Evolutionary conservation across 78 protist genomes (phyloP), one percentile per base, ranked within the genome.

Genomic region (slime mould (Dictyostelium discoideum)): DNA sequence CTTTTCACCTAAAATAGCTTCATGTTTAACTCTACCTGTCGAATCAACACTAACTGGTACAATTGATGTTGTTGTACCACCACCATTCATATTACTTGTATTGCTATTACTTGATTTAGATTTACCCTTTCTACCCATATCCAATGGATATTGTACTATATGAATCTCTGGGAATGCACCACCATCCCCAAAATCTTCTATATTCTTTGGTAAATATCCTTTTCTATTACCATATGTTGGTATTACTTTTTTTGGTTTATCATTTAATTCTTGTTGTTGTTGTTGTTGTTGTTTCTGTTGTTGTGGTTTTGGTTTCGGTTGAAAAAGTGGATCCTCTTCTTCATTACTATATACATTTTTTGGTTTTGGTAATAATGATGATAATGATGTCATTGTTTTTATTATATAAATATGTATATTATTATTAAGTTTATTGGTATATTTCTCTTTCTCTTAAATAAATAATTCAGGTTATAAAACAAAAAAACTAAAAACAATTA

Each of bases 81-180:
- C 39, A 39, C 54, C 80, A 24, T 11, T 37, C 32, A 11, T 26
- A 8, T 78, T 39, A 4, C 65, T 24, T 9, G 37, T 10, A 3
- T 5, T 18, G 14, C 32, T 63, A 16, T 4, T 18, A 11, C 13
- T 32, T 11, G 67, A 22, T 39, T 46, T 46, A 18, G 67, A 39
- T 46, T 79, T 79, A 42, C n/a, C 26, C 82, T 94, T 94, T 42
- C 96, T 60, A 22, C 99, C 99, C 98, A 98, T 98, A 77, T 97
- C 95, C 93, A 92, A 65, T 4, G 99, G 99, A 32, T 79, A 98
- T 95, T 98, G 98, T 5, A 95, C 95, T 0, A 96, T 96, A 80
- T 95, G 98, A 24, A 98, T 96, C 94, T 98, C 99, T 44, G 99
- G 99, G 46, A 93, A 98, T 39, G 99, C 99, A 60, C 99, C 99